Evolutionary conservation across 108 stramenopile genomes (phyloP), one percentile per base, ranked within the genome.

Genomic region (Bacterosira constricta): DNA sequence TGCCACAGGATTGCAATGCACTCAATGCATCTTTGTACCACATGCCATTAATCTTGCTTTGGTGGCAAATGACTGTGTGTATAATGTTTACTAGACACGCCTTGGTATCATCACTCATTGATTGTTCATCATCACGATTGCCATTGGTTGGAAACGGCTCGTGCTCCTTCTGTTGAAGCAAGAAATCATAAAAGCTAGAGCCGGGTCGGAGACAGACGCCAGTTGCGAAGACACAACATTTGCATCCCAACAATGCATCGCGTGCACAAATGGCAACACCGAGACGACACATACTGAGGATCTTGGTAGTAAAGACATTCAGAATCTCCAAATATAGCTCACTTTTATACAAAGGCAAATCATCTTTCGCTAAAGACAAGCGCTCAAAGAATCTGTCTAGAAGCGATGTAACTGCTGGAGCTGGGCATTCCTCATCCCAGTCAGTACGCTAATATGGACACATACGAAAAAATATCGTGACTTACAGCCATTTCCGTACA

Each of bases 21-120:
- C 30, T 29, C 9, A 67, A 53, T 34, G 42, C n/a, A 57, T 67
- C 66, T 4, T 55, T 54, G 27, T 67, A 67, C 66, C 66, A 67
- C 2, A 5, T 41, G 6, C 41, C 39, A 21, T 57, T 30, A 29
- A 67, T 23, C 23, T 30, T 23, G 35, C 52, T 57, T 18, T 67
- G 66, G 26, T 47, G 44, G 37, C 66, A 57, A 37, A 67, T 21
- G 4, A 67, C 4, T 3, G 66, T n/a, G 45, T 67, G 66, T 6
- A 67, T n/a, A 18, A 67, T 67, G 66, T 23, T 67, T 5, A 27
- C 26, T 15, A 67, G 64, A 38, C 9, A 8, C 6, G 8, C 36
- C 11, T 61, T 36, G 17, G 6, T 38, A n/a, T 42, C 25, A 5
- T 61, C 37, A 4, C 6, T 3, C 5, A 3, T 36, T 15, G 59